phyloP scores from a whole-genome alignment of 2,329 filamentous ascomycete genomes.

The Tympanopsis confertula region DNA sequence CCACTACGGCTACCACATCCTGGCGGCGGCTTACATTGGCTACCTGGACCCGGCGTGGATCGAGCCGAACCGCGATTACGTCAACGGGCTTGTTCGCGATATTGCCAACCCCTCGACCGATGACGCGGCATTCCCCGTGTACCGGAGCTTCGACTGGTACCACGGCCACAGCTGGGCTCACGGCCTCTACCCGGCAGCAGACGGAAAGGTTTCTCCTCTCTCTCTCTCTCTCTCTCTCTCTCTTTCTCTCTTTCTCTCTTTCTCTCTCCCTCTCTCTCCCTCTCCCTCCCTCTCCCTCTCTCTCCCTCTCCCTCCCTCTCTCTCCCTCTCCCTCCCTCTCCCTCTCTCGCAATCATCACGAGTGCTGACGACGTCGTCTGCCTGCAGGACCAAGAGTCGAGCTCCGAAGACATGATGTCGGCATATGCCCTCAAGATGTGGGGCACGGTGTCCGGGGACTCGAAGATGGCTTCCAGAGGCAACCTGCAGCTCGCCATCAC shows the following conservation, averaged over 20 bases:
- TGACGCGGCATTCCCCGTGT: slow-evolving; percentile 72
- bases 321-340: too few relatives aligned
- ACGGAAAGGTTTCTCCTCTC: slow-evolving; percentile 48
- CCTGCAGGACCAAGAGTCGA: slow-evolving; percentile 62
- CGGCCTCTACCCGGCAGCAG: slow-evolving; percentile 56
- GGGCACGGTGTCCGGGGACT: slow-evolving; percentile 68
- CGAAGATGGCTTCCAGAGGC: slow-evolving; percentile 59
- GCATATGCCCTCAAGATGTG: slow-evolving; percentile 88
- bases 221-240: neutral
- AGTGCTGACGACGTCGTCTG: too few relatives aligned
- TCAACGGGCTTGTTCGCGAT: slow-evolving; percentile 77
- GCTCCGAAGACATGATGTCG: slow-evolving; percentile 81
- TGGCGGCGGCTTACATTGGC: slow-evolving; percentile 72
- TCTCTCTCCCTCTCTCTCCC: too few relatives aligned
- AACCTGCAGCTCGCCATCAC: slow-evolving; percentile 78
- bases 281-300: too few relatives aligned
- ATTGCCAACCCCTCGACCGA: slow-evolving; percentile 60
- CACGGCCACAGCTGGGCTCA: slow-evolving; percentile 92
- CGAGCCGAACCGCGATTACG: slow-evolving; percentile 60
- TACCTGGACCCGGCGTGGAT: slow-evolving; percentile 70
- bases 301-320: too few relatives aligned
- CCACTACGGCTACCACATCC: slow-evolving; percentile 81
- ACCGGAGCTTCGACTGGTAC: slow-evolving; percentile 82
- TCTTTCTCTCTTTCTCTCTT: neutral
- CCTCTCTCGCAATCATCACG: too few relatives aligned